Base-by-base conservation (phyloP, 2,329 filamentous ascomycete species). In the Exophiala alcalophila region DNA sequence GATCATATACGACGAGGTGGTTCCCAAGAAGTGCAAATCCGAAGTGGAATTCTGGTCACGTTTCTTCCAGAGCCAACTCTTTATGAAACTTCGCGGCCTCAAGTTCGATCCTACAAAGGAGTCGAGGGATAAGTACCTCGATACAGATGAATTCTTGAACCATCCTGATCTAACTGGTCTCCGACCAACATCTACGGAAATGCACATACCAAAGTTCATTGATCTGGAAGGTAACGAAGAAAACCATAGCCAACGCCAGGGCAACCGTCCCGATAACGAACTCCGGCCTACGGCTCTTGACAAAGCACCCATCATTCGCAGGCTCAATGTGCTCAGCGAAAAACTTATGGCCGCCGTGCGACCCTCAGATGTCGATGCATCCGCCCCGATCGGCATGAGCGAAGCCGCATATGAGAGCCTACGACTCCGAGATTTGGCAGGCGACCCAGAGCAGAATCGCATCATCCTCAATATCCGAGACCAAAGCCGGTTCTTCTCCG, bases 151-250 rank as follows among this genome's bases (percentile, higher is more conserved):
- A 54, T 96, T 95, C 61, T 77, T 95, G 16, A 80, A 84, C 45
- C 76, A 77, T 25, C 84, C 87, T 49, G 84, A 88, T 54, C 66
- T 73, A 32, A 65, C 67, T 18, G 71, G 69, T 10, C 61, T 63
- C 15, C 60, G 67, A 1, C 63, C 62, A 26, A 65, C 68, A 4
- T 59, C 65, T 11, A 56, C 77, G 52, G 70, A 81, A 3, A 70
- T 81, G 23, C 77, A 83, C 42, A 80, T 98, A 14, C 90, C 92
- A 1, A 82, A 90, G 57, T 90, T 94, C 52, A 90, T 98, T 55
- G 86, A 98, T 61, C 67, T 98, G 18, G 87, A 91, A 60, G 92
- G 84, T 20, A 98, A 98, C 59, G 92, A 97, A 66, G 86, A 92
- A 63, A 91, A 98, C 58, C 83, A 94, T 63, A 94, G 89, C 55